Percentiles rank a stretch among this genome's conserved stretches.
These are phyloP conservation scores for Dioscorea zingiberensis DNA, from an alignment of 106 monocot species.

Conservation along the genomic window DNA sequence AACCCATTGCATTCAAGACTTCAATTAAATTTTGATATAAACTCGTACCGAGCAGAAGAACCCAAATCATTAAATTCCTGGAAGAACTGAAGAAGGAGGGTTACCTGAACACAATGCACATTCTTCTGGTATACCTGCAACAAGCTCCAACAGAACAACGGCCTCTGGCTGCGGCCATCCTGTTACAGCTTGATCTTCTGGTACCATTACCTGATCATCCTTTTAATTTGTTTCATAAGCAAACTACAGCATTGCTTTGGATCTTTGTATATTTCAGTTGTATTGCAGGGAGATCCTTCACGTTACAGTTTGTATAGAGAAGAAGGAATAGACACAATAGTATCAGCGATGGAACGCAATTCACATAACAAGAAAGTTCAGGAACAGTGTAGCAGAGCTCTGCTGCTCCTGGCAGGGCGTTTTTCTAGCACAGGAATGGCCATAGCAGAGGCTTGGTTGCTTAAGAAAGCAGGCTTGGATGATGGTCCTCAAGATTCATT, in stretches of 20 bases:
- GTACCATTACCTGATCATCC: slow-evolving; percentile 20
- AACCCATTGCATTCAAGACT: too few relatives aligned
- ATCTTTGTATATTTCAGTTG: slow-evolving; percentile 12
- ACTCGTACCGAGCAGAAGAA: slow-evolving; percentile 28
- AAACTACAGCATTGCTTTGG: not conserved
- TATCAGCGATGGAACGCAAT: slow-evolving; percentile 48
- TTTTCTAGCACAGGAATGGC: slow-evolving; percentile 52
- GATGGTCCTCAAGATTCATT: slow-evolving; percentile 39
- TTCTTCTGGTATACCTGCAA: slow-evolving; percentile 77
- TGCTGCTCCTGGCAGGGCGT: slow-evolving; percentile 55
- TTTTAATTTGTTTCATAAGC: not conserved
- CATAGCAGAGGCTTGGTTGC: slow-evolving; percentile 50
- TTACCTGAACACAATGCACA: slow-evolving; percentile 76
- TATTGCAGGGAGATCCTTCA: slow-evolving; percentile 67
- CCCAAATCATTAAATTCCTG: slow-evolving; percentile 43
- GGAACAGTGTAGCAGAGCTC: slow-evolving; percentile 55
- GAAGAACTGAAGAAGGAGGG: slow-evolving; percentile 59
- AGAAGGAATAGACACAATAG: slow-evolving; percentile 64
- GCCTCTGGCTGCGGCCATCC: slow-evolving; percentile 60
- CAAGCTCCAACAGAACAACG: slow-evolving; percentile 75
- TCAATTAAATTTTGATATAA: too few relatives aligned
- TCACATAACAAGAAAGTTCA: slow-evolving; percentile 49
- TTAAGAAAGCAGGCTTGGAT: slow-evolving; percentile 57
- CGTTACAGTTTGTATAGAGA: slow-evolving; percentile 66
- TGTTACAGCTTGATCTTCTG: slow-evolving; percentile 73